Evolutionary conservation across 148 eudicot species (phyloP), one percentile per base, ranked within the genome.

Genomic region (Suaeda aralocaspica): DNA sequence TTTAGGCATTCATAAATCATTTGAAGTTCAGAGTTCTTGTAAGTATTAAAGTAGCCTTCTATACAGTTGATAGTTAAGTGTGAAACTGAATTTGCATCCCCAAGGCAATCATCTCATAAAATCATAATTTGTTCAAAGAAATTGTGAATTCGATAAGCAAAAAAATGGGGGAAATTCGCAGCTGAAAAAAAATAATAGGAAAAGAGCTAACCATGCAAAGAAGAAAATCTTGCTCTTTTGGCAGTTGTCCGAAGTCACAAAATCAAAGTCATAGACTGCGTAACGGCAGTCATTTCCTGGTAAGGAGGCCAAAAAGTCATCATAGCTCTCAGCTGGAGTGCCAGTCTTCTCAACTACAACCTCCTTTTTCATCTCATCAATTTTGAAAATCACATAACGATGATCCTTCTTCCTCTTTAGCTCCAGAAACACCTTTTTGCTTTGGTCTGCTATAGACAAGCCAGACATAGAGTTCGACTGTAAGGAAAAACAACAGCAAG

Each of bases 151-250:
- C 18, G 24, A 33, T 48, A 30, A 33, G 15, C 64, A 3, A 44
- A 21, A 30, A 48, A 16, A 5, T 36, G 26, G 28, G 5, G 42
- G 53, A 31, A 28, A 2, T 6, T 28, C 19, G 28, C 29, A 19
- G 15, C 48, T 29, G 28, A 28, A 25, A 3, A 24, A 60, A 44
- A 29, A 39, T 15, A 33, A 21, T 4, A 57, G 25, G 51, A 4
- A 62, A 49, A 64, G 57, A 65, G 61, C 85, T 73, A 51, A 84
- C 95, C 95, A 89, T 6, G 95, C 89, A 58, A 89, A 81, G 84
- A 87, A 89, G 82, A 89, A 89, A 10, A 89, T 89, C 79, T 89
- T 87, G 95, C 91, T 86, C 87, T 89, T 89, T 45, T 76, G 88
- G 58, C 87, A 83, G 48, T 89, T 89, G 55, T 89, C 95, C 53